phyloP scores from a whole-genome alignment of 352 stramenopile species.

The Aphanomyces cochlioides region DNA sequence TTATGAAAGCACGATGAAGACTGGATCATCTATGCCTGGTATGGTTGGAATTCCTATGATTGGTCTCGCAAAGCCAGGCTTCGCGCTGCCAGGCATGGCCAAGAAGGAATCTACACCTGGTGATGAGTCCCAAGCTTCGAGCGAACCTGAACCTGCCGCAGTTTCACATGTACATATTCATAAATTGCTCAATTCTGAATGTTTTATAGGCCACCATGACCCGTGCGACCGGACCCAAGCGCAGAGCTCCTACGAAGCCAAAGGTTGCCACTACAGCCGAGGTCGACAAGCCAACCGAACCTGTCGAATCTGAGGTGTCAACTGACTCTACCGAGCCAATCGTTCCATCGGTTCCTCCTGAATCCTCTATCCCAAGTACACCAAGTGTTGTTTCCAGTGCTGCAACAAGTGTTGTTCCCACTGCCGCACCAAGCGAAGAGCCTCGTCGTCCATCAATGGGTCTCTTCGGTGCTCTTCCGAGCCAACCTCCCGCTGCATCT shows the following conservation, averaged over 20 bases:
- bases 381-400: too few species aligned
- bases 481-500: not conserved
- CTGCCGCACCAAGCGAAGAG: not conserved
- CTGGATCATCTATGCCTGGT: constrained; percentile 72
- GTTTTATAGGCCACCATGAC: constrained; percentile 63
- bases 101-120: constrained; percentile 31
- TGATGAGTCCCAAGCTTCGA: constrained; percentile 30
- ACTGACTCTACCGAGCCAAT: not conserved
- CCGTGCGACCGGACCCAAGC: constrained; percentile 68
- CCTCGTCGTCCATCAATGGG: constrained; percentile 12
- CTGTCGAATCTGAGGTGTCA: not conserved
- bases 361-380: too few species aligned
- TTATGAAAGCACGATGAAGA: constrained; percentile 52
- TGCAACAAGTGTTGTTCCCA: not conserved
- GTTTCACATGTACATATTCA: constrained; percentile 55
- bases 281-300: too few species aligned
- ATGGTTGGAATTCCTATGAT: constrained; percentile 84
- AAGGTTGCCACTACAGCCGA: not conserved
- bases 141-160: constrained; percentile 38
- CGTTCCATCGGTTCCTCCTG: not conserved
- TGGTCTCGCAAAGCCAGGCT: constrained; percentile 62
- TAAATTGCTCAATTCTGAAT: constrained; percentile 19
- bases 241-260: constrained; percentile 51
- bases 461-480: constrained; percentile 10
- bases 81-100: constrained; percentile 64